Evolutionary conservation across 2,329 filamentous ascomycete species (phyloP).

Genomic region (Xylariales sp.): DNA sequence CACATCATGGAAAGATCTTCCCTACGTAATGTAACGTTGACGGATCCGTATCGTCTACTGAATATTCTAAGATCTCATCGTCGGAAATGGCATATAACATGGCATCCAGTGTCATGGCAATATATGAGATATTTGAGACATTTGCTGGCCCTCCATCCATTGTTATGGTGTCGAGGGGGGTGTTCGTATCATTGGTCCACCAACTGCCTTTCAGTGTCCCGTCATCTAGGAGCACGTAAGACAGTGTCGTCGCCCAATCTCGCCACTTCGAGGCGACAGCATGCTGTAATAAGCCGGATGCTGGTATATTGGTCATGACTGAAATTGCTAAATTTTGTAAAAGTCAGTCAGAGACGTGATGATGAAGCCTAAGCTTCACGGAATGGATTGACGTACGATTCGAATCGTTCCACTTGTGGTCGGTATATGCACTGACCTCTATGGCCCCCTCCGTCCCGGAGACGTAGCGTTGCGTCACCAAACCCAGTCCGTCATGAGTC

Average conservation of each 20-base stretch:
- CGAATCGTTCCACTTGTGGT: neutral
- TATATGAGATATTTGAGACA: constrained; percentile 18
- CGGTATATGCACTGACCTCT: neutral
- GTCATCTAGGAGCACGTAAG: neutral
- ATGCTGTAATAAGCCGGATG: neutral
- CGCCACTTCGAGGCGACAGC: neutral
- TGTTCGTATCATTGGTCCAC: constrained; percentile 15
- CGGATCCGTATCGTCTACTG: constrained; percentile 17
- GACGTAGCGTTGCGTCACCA: neutral
- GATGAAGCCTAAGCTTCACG: too few relatives aligned
- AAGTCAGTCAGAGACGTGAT: too few relatives aligned
- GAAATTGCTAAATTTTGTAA: too few relatives aligned
- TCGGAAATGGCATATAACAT: constrained; percentile 23
- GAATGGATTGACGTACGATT: neutral
- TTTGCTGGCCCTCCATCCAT: constrained; percentile 17
- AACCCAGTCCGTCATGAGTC: neutral
- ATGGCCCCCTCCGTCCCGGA: neutral
- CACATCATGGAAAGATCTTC: constrained; percentile 18
- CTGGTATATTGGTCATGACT: neutral
- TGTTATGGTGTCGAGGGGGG: constrained; percentile 14
- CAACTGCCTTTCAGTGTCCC: neutral
- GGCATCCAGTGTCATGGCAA: constrained; percentile 20
- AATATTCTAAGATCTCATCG: constrained; percentile 20
- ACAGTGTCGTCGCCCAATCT: neutral
- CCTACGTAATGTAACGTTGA: constrained; percentile 20